A percentile compares a stretch with the other conserved stretches of the same genome.
Conservation (phyloP, 495 filamentous ascomycete genomes). For the Trichoderma orchidacearum region DNA sequence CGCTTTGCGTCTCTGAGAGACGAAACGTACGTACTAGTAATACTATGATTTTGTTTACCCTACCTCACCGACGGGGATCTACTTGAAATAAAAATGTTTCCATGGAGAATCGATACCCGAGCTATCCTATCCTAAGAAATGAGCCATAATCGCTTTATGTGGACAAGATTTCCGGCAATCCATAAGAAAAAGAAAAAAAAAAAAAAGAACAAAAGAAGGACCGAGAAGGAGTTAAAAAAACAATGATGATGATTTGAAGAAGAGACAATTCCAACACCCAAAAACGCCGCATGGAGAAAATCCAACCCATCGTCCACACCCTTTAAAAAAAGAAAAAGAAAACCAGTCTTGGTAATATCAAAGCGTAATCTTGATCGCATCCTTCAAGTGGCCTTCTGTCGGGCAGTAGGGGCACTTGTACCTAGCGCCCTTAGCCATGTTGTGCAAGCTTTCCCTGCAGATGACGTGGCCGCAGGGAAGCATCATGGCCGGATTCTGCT, state of each 20-base stretch:
- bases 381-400: conserved; percentile 58
- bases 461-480: conserved; percentile 95
- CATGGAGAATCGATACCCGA: too few species aligned
- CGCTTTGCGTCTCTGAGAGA: too few species aligned
- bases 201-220: not conserved
- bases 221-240: not conserved
- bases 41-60: too few species aligned
- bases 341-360: not conserved
- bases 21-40: too few species aligned
- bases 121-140: too few species aligned
- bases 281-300: not conserved
- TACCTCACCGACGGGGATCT: too few species aligned
- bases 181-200: not conserved
- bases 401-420: conserved; percentile 98
- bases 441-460: conserved; percentile 64
- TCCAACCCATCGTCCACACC: not conserved
- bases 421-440: conserved; percentile 59
- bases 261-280: not conserved
- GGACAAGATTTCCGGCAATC: too few species aligned
- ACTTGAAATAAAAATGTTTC: too few species aligned
- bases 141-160: too few species aligned
- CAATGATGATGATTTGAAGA: not conserved
- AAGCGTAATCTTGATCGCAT: conserved; percentile 53
- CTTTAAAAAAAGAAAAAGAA: not conserved
- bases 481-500: conserved; percentile 92